A percentile compares a stretch with the other conserved stretches of the same genome.
phyloP scores from a whole-genome alignment of 2,329 filamentous ascomycete species.

The Microdochium trichocladiopsis region DNA sequence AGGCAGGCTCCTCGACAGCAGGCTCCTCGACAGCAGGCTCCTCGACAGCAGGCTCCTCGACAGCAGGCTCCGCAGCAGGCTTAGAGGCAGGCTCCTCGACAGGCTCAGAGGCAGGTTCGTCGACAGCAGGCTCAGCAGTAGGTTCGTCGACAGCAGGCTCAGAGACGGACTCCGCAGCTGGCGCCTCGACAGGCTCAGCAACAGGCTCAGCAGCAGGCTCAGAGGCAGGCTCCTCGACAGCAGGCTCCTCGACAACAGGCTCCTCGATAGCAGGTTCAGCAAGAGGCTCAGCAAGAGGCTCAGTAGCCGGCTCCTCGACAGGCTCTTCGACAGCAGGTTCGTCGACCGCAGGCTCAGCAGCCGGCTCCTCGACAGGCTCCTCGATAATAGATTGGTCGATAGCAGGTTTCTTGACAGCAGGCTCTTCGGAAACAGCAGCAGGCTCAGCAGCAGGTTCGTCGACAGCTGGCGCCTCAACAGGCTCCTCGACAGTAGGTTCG shows the following conservation, averaged over 20 bases:
- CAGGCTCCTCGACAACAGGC: conserved; percentile 1
- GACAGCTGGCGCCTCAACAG: conserved; percentile 6
- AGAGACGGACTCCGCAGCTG: no score
- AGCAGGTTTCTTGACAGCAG: background rate
- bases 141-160: no score
- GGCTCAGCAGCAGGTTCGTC: conserved; percentile 1
- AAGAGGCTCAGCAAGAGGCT: conserved; percentile 1
- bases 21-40: conserved; percentile 1
- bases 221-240: background rate
- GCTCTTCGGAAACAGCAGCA: conserved; percentile 1
- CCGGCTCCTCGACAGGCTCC: conserved; percentile 3
- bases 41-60: conserved; percentile 1
- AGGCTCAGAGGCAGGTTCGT: conserved; percentile 2
- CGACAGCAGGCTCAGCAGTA: conserved; percentile 1
- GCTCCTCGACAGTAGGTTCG: conserved; percentile 2
- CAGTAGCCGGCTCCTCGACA: conserved; percentile 5
- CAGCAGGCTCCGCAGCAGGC: background rate
- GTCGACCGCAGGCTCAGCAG: conserved; percentile 4
- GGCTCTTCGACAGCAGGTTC: conserved; percentile 5
- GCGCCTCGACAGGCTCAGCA: no score
- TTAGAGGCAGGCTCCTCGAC: conserved; percentile 4
- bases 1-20: background rate
- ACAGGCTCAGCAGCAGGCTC: no score
- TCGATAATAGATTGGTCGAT: background rate
- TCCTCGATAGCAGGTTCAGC: conserved; percentile 1